Evolutionary conservation across 805 yeast species (phyloP), one percentile per base, ranked within the genome.

Genomic region (Kodamaea jinghongensis): DNA sequence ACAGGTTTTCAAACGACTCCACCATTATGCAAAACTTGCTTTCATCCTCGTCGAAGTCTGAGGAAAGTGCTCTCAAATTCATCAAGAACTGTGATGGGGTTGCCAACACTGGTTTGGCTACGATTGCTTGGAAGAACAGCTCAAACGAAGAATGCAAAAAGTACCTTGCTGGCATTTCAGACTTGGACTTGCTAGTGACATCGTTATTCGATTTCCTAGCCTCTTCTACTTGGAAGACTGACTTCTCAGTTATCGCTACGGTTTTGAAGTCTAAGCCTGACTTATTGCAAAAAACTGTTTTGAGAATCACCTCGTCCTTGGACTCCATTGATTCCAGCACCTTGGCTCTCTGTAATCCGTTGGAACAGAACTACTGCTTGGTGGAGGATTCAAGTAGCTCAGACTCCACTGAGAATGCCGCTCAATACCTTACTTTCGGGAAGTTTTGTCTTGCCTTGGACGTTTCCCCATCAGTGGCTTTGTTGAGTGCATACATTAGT

Each of bases 301-400:
- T 52, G 3, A 32, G 25, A 6, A 37, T 62, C 15, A 15, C 17
- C 8, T 17, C 23, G 1, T 51, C 60, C 2, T 13, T 50, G 11
- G 15, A 38, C 11, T 33, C 36, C n/a, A 26, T 55, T 11, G 33
- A 47, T n/a, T 34, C 38, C 3, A 39, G 52, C 10, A 55, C 65
- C 29, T 43, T 78, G 14, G 52, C 81, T 0, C 50, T 76, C 17
- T 72, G 78, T 0, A 77, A 76, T 47, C 68, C 78, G 1, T 50
- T 79, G 34, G 71, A 62, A 17, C 60, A 65, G 9, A 71, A 65
- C 39, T 57, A 72, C 1, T 67, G 65, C 34, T 55, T 70, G 28
- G 17, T 47, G n/a, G 32, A 17, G n/a, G 36, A 17, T 10, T 17
- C 12, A 13, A 10, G 32, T 12, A 12, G 13, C 16, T 15, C 17